phyloP scores from a whole-genome alignment of 176 grass and related monocot genomes.

The Phoenix dactylifera region DNA sequence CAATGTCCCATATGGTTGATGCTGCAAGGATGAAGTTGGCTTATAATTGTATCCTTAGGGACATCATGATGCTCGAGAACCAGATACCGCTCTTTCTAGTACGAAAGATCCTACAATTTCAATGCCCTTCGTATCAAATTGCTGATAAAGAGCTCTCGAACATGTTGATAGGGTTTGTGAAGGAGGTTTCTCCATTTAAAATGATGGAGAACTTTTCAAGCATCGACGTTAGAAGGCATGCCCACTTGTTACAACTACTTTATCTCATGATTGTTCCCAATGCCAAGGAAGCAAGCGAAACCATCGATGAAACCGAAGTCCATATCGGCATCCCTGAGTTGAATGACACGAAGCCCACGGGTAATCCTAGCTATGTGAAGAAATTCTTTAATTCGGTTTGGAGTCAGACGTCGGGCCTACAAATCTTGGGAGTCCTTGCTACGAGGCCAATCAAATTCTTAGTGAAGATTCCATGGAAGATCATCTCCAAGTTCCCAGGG shows the following conservation, averaged over 20 bases:
- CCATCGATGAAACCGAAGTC: background rate
- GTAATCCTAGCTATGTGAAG: background rate
- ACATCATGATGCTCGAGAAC: constrained; percentile 65
- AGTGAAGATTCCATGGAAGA: constrained; percentile 2
- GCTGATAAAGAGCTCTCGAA: background rate
- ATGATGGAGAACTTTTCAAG: background rate
- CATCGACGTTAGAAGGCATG: background rate
- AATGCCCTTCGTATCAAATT: background rate
- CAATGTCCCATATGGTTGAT: constrained; percentile 25
- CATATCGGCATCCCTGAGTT: background rate
- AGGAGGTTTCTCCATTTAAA: constrained; percentile 5
- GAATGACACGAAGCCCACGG: background rate
- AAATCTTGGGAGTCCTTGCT: background rate
- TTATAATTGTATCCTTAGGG: constrained; percentile 32
- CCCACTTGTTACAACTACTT: constrained; percentile 5
- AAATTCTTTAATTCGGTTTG: background rate
- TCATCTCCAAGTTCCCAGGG: background rate
- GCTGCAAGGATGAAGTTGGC: constrained; percentile 14
- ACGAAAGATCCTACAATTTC: background rate
- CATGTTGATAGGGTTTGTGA: constrained; percentile 3
- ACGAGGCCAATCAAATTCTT: background rate
- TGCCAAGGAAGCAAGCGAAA: background rate
- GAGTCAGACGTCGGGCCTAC: background rate
- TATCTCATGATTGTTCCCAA: constrained; percentile 9
- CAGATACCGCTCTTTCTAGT: constrained; percentile 73